Percentiles rank a stretch among this genome's conserved stretches.
phyloP scores from a whole-genome alignment of 2,329 filamentous ascomycete species.

The Cucurbitaria berberidis region DNA sequence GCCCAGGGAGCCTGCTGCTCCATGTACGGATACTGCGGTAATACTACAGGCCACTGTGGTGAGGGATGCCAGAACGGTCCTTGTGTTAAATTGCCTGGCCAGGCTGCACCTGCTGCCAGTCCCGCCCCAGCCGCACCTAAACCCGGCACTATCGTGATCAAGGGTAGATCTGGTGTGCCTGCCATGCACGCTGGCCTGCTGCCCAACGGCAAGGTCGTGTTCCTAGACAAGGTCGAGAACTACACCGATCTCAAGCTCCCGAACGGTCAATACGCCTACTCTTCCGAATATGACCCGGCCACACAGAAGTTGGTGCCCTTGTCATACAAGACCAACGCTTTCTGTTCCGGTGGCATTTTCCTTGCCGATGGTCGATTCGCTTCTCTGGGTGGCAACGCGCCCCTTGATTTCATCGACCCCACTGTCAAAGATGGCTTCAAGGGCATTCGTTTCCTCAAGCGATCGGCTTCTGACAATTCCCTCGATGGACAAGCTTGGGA shows the following conservation, averaged over 20 bases:
- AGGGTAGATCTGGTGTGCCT: slow-evolving; percentile 65
- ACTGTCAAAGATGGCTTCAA: slow-evolving; percentile 66
- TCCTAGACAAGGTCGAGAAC: slow-evolving; percentile 69
- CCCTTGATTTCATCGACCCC: slow-evolving; percentile 61
- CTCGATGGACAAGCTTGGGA: slow-evolving; percentile 59
- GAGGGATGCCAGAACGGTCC: slow-evolving; percentile 62
- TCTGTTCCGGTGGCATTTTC: slow-evolving; percentile 66
- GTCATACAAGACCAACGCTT: slow-evolving; percentile 64
- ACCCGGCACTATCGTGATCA: slow-evolving; percentile 56
- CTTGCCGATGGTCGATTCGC: slow-evolving; percentile 63
- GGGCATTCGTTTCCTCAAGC: slow-evolving; percentile 61
- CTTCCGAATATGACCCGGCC: slow-evolving; percentile 63
- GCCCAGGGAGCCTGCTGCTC: slow-evolving; percentile 61
- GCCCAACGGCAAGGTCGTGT: slow-evolving; percentile 64
- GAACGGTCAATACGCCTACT: slow-evolving; percentile 65
- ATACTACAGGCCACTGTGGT: slow-evolving; percentile 59
- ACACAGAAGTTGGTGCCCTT: slow-evolving; percentile 57
- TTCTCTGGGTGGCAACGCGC: slow-evolving; percentile 64
- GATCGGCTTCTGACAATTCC: slow-evolving; percentile 53
- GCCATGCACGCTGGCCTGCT: slow-evolving; percentile 68
- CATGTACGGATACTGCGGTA: slow-evolving; percentile 63
- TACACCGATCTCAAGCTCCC: slow-evolving; percentile 63
- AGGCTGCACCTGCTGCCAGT: slow-evolving; percentile 51
- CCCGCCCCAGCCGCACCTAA: slow-evolving; percentile 55
- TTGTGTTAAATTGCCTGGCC: slow-evolving; percentile 52